Base-by-base conservation (phyloP, 768 basidiomycete genomes). In the Rossbeevera mucosa region DNA sequence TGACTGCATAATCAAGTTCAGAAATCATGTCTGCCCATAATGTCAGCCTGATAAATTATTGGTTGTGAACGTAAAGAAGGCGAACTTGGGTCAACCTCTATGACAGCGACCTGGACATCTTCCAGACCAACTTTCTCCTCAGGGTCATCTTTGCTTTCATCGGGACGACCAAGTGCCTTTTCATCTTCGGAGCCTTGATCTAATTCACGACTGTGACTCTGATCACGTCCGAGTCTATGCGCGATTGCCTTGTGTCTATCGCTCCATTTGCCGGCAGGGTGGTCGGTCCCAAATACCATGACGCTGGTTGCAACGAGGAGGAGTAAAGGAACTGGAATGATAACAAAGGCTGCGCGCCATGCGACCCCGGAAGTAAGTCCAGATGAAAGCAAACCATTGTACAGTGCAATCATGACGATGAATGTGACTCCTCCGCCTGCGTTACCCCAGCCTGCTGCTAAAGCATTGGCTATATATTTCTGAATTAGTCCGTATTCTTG, bases 391-490 rank as follows among this genome's bases (percentile, higher is more conserved):
- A 80, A 60, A 7, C 65, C 62, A 24, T 76, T 64, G 67, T 76
- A 82, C 12, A 82, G 57, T 5, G 78, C 74, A 22, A 77, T 74
- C 81, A 83, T 83, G 56, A 80, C 74, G 30, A 75, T 73, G 63
- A 80, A 82, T 0, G 81, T 82, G 25, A 76, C 73, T 14, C 80
- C 80, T 4, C 77, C 73, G 18, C 64, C 70, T 29, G 61, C 50
- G 57, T 76, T 71, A 44, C 82, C 82, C 79, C 79, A 83, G 0
- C 81, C 82, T 7, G 70, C 81, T 5, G 76, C 77, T 1, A 85
- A 60, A 0, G 79, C 80, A 58, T 82, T 83, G 0, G 81, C 78
- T 22, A 65, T 66, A 22, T 14, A 38, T 38, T 14, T 2, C 21
- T 16, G 21, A 14, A 71, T 73, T 14, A 43, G 40, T 24, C 72